Conservation (phyloP, 1,284 basidiomycete genomes). For the Inonotus hispidus region DNA sequence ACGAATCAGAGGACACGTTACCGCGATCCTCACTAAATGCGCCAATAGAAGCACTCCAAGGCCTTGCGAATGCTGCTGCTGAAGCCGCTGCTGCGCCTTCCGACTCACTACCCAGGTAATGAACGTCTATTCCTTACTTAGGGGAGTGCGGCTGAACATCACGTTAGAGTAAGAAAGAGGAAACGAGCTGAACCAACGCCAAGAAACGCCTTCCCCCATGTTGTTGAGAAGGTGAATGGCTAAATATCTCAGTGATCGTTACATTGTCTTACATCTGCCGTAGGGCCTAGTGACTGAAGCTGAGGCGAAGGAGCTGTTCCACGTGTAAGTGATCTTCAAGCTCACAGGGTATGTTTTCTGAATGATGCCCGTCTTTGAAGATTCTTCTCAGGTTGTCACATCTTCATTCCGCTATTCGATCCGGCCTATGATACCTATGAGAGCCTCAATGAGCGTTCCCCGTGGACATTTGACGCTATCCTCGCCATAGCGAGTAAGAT, state of each 20-base stretch:
- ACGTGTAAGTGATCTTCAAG: conserved; percentile 51
- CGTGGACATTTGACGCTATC: conserved; percentile 90
- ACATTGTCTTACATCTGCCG: conserved; percentile 15
- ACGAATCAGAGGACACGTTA: conserved; percentile 82
- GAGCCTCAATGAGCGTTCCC: conserved; percentile 81
- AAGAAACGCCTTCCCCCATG: conserved; percentile 78
- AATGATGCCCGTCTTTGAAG: conserved; percentile 38
- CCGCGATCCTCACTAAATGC: conserved; percentile 79
- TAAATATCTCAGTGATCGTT: background rate
- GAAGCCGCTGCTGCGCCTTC: conserved; percentile 79
- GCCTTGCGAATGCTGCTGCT: conserved; percentile 88
- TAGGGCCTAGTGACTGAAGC: conserved; percentile 72
- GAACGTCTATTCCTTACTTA: conserved; percentile 5
- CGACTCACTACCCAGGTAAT: conserved; percentile 41
- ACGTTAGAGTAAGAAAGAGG: conserved; percentile 72
- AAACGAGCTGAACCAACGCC: conserved; percentile 85
- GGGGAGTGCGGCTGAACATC: conserved; percentile 1
- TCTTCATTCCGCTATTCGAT: conserved; percentile 92
- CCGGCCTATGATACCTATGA: conserved; percentile 88
- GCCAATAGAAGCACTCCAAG: conserved; percentile 89
- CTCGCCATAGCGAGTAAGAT: conserved; percentile 90
- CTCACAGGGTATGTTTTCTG: background rate
- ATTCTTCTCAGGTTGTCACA: conserved; percentile 92
- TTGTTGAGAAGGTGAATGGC: conserved; percentile 65
- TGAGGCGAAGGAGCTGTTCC: conserved; percentile 77